Evolutionary conservation across 1,284 basidiomycete genomes (phyloP).

Genomic region (Boletellus deceptivus): DNA sequence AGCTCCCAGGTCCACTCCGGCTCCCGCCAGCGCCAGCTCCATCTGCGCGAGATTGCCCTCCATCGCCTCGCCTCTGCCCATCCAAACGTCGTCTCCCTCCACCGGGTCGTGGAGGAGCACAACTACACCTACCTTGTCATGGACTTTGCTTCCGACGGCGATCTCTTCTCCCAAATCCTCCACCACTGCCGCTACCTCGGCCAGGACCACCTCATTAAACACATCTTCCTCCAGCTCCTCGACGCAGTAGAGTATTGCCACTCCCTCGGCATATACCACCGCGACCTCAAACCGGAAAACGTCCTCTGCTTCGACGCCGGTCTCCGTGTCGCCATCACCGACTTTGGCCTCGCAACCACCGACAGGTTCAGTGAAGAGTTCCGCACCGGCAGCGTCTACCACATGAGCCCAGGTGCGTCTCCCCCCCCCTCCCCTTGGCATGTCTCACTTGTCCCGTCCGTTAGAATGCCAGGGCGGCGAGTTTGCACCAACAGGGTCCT

Average conservation of each 20-base stretch:
- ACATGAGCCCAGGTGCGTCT: slow-evolving; percentile 87
- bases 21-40: slow-evolving; percentile 66
- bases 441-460: slow-evolving; percentile 9
- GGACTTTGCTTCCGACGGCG: slow-evolving; percentile 84
- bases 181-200: slow-evolving; percentile 73
- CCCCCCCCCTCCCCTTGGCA: slow-evolving; percentile 2
- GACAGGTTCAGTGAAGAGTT: slow-evolving; percentile 89
- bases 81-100: slow-evolving; percentile 87
- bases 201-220: slow-evolving; percentile 79
- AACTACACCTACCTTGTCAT: slow-evolving; percentile 70
- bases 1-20: slow-evolving; percentile 51
- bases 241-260: slow-evolving; percentile 93
- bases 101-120: slow-evolving; percentile 81
- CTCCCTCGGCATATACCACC: slow-evolving; percentile 89
- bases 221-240: slow-evolving; percentile 89
- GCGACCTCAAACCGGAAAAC: slow-evolving; percentile 98
- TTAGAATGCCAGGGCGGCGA: slow-evolving; percentile 90
- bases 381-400: slow-evolving; percentile 94
- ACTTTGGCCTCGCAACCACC: slow-evolving; percentile 95
- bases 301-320: slow-evolving; percentile 86
- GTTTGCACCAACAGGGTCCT: slow-evolving; percentile 66
- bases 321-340: slow-evolving; percentile 84
- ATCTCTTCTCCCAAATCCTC: slow-evolving; percentile 87
- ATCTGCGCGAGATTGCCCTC: slow-evolving; percentile 80
- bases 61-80: slow-evolving; percentile 84